Base-by-base conservation (phyloP, 2,329 filamentous ascomycete genomes). In the Tolypocladium sp. region DNA sequence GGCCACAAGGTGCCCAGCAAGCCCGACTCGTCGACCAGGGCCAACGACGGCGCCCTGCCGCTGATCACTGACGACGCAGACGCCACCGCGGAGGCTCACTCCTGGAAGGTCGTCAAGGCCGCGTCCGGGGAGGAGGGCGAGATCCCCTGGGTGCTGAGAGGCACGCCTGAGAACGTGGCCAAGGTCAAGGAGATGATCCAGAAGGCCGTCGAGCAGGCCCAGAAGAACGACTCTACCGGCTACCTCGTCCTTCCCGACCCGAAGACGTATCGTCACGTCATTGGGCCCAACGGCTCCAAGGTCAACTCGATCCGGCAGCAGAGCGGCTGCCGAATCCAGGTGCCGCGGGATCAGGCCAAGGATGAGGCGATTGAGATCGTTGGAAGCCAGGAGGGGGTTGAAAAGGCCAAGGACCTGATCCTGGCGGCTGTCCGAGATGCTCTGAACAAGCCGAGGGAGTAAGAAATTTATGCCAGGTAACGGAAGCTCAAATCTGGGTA, bases 271-370 rank as follows among this genome's bases (percentile, higher is more conserved):
- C 86, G 93, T 62, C 89, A 89, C 64, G 90, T 99, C 55, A 92
- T 99, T 66, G 94, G 94, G 5, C 87, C 88, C 64, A 90, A 89
- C 61, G 94, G 94, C 60, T 89, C 85, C 73, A 93, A 93, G 74
- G 95, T 99, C 73, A 97, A 97, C 76, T 79, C 85, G 49, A 97
- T 99, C 71, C 87, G 94, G 66, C 91, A 91, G 77, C 86, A 94
- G 79, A 97, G 92, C 57, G 90, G 90, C 58, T 97, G 92, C 76
- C 92, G 89, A 76, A 95, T 99, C 71, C 92, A 92, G 64, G 93
- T 99, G 46, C 94, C 94, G 27, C 87, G 90, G 65, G 88, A 91
- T 68, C 89, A 95, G 73, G 79, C 78, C 53, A 79, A 77, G 63
- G 81, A 83, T 55, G 92, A 97, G 74, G 91, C 93, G 4, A 97